These are phyloP conservation scores for Gracilaria domingensis DNA, from an alignment of 23 red algal species.

Conservation along the genomic window DNA sequence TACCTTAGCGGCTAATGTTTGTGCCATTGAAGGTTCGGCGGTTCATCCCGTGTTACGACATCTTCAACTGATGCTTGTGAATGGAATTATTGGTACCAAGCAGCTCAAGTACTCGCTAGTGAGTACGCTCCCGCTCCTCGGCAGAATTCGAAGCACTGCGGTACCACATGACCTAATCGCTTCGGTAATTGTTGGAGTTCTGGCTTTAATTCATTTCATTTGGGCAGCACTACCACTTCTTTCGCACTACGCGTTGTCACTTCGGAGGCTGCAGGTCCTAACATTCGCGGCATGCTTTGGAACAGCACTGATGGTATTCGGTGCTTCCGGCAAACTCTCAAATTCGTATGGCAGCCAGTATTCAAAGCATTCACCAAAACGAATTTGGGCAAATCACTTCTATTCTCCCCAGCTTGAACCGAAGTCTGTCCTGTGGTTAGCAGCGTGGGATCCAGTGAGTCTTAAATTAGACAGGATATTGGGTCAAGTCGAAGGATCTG, in stretches of 20 bases:
- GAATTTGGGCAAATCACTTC: conserved; percentile 47
- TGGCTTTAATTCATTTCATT: conserved; percentile 40
- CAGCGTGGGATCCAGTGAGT: conserved; percentile 22
- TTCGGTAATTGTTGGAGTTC: conserved; percentile 35
- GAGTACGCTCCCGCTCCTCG: conserved; percentile 44
- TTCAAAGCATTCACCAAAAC: conserved; percentile 43
- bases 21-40: conserved; percentile 42
- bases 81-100: conserved; percentile 3
- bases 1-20: conserved; percentile 22
- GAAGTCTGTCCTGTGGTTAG: conserved; percentile 8
- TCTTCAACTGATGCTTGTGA: conserved; percentile 19
- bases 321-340: not conserved
- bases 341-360: conserved; percentile 20
- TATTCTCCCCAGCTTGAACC: conserved; percentile 42
- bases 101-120: conserved; percentile 13
- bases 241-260: conserved; percentile 20
- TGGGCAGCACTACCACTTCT: conserved; percentile 42
- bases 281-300: conserved; percentile 1
- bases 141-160: conserved; percentile 31
- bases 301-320: not conserved
- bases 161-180: conserved; percentile 66
- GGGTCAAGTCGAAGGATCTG: not conserved
- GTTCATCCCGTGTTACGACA: conserved; percentile 38
- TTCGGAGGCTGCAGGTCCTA: conserved; percentile 14
- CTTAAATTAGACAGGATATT: conserved; percentile 16